Evolutionary conservation across 345 rosid species (phyloP), one percentile per base, ranked within the genome.

Genomic region (Brassica juncea): DNA sequence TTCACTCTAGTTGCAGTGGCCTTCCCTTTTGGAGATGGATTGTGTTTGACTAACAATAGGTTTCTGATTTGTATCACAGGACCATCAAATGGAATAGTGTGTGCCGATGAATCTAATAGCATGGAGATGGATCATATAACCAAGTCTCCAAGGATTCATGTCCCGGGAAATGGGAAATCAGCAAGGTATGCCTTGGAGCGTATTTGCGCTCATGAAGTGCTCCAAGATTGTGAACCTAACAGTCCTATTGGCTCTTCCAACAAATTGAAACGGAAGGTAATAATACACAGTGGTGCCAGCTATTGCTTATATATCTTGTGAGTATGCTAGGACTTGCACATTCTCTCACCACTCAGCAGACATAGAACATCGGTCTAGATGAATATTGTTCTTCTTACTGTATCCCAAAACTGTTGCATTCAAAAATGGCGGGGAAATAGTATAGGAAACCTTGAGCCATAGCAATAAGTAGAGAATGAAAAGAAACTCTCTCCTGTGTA

Each of bases 1-100:
- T 34, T 34, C 37, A 1, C 37, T 34, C 37, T 34, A 34, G 37
- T 23, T 23, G 25, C 25, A 23, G 25, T 23, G 25, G 25, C 25
- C 25, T 23, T 23, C 25, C 25, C 25, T 23, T 23, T 23, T 23
- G 25, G 25, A 1, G 25, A 23, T 37, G 44, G 25, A 35, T 6
- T 6, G 4, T 35, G 39, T 35, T 35, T 35, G 55, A 44, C 8
- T 44, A 79, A 81, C 74, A 71, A 23, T 4, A 66, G 70, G 15
- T 68, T 54, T 42, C 68, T 52, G 64, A 70, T 39, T 85, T 84
- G 71, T 80, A 63, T 74, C 82, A 44, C 89, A 90, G 96, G 77
- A 72, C 68, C 44, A 5, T 34, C 7, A 34, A 34, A 77, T 54
- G 81, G 77, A 23, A 23, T 23, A 23, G 25, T 23, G 25, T 23